Evolutionary conservation across 1,284 basidiomycete genomes (phyloP).

Genomic region (Irpex lacteus): DNA sequence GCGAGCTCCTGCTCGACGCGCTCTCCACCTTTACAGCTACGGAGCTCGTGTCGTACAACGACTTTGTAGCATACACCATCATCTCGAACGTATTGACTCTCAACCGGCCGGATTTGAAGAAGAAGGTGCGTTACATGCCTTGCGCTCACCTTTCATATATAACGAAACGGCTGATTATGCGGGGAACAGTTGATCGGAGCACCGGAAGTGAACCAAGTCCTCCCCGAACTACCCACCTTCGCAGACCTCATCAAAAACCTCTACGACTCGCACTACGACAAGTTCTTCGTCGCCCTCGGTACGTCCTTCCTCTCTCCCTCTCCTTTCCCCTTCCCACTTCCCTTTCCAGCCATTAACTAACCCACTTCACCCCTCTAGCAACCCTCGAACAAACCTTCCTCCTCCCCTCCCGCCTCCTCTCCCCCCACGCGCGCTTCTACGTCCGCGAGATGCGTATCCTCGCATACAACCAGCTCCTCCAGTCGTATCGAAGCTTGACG

Average conservation of each 20-base stretch:
- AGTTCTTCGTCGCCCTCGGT: constrained; percentile 91
- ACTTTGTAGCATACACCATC: constrained; percentile 88
- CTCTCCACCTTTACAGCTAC: constrained; percentile 93
- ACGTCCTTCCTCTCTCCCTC: constrained; percentile 15
- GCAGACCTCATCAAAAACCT: constrained; percentile 73
- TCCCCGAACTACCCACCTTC: constrained; percentile 69
- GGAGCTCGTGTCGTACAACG: constrained; percentile 87
- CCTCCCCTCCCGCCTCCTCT: constrained; percentile 82
- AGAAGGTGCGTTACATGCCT: no score
- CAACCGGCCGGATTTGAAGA: constrained; percentile 86
- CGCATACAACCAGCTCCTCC: constrained; percentile 90
- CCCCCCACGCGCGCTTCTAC: constrained; percentile 88
- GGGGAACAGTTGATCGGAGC: constrained; percentile 64
- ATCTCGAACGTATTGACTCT: constrained; percentile 79
- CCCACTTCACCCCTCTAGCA: constrained; percentile 42
- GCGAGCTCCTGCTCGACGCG: constrained; percentile 82
- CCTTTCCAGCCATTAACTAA: no score
- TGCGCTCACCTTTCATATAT: no score
- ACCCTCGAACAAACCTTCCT: constrained; percentile 88
- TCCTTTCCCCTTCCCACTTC: no score
- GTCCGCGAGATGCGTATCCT: constrained; percentile 96
- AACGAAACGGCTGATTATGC: no score
- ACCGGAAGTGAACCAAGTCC: constrained; percentile 70
- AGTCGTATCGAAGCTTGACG: constrained; percentile 89
- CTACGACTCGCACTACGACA: constrained; percentile 93